Percentiles rank a stretch among this genome's conserved stretches.
phyloP scores from a whole-genome alignment of 768 basidiomycete genomes.

The Russula compacta region DNA sequence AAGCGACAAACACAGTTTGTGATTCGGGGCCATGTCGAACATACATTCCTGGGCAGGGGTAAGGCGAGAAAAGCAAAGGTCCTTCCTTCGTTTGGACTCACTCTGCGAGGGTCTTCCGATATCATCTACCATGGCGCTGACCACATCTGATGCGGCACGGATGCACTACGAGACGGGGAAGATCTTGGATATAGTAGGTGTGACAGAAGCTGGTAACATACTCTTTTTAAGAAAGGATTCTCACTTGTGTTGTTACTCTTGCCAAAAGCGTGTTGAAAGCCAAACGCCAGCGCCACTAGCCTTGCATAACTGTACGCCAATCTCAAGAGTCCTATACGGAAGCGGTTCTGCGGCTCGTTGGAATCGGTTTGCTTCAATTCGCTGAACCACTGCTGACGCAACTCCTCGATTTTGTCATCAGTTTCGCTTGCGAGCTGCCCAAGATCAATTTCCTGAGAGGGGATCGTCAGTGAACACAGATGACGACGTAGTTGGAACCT shows the following conservation, averaged over 20 bases:
- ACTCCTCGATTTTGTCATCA: constrained; percentile 55
- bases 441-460: constrained; percentile 48
- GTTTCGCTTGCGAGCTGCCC: constrained; percentile 54
- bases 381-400: constrained; percentile 50
- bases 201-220: constrained; percentile 29
- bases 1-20: constrained; percentile 27
- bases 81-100: constrained; percentile 25
- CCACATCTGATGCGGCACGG: constrained; percentile 55
- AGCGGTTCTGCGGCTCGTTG: constrained; percentile 44
- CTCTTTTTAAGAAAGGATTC: constrained; percentile 56
- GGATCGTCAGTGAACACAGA: not conserved
- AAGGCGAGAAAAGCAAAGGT: not conserved
- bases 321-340: constrained; percentile 52
- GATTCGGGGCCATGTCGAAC: constrained; percentile 27
- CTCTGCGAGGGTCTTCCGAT: constrained; percentile 49
- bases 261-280: constrained; percentile 67
- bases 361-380: constrained; percentile 43
- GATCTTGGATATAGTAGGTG: not conserved
- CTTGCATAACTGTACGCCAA: constrained; percentile 61
- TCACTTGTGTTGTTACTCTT: constrained; percentile 48
- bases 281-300: constrained; percentile 61
- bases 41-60: constrained; percentile 14
- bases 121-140: constrained; percentile 50
- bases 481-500: not conserved
- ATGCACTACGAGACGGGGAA: constrained; percentile 41